phyloP scores from a whole-genome alignment of 139 green algal genomes.

The Chlorella sp. region DNA sequence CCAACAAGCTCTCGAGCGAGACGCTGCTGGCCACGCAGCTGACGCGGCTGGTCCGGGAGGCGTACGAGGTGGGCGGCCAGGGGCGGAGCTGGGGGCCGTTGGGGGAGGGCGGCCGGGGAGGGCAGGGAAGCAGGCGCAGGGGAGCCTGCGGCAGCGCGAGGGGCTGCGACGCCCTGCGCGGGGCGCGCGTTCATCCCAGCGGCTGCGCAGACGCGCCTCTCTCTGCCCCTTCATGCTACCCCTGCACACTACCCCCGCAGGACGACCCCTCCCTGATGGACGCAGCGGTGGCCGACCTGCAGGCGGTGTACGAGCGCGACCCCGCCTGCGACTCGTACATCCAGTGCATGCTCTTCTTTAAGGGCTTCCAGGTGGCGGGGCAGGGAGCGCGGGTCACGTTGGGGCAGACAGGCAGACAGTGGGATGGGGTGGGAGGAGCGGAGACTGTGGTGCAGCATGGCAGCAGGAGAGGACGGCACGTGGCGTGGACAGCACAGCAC shows the following conservation, averaged over 20 bases:
- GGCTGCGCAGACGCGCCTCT: not conserved
- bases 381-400: too few species aligned
- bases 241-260: not conserved
- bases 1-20: conserved; percentile 89
- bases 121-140: too few species aligned
- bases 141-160: too few species aligned
- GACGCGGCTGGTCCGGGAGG: conserved; percentile 85
- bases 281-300: conserved; percentile 72
- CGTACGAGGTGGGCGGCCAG: conserved; percentile 38
- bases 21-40: conserved; percentile 95
- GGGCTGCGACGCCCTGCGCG: too few species aligned
- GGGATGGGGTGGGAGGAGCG: too few species aligned
- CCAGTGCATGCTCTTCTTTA: conserved; percentile 75
- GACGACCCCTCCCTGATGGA: conserved; percentile 65
- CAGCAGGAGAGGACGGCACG: too few species aligned
- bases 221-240: not conserved
- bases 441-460: too few species aligned
- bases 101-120: too few species aligned
- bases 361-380: conserved; percentile 37
- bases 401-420: too few species aligned
- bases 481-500: too few species aligned
- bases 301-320: conserved; percentile 83
- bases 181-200: too few species aligned
- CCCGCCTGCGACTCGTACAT: conserved; percentile 89
- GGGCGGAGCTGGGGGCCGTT: too few species aligned